These are phyloP conservation scores for Microstegium vimineum DNA, from an alignment of 176 grass and related monocot species.

Conservation along the genomic window DNA sequence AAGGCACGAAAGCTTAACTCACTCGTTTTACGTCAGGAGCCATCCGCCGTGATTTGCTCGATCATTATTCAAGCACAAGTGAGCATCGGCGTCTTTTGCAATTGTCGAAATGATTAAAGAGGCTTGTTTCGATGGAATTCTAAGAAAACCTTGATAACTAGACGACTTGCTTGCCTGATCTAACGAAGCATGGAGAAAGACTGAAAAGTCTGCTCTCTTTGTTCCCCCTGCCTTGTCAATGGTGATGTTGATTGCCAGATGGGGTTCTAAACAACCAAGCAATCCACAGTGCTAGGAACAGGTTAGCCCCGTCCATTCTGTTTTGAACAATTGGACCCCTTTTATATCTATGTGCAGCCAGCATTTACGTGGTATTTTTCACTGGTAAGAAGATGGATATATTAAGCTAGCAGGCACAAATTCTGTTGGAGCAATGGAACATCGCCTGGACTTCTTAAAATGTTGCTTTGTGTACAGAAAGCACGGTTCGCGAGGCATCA, in stretches of 20 bases:
- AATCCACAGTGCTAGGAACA: not conserved
- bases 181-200: not conserved
- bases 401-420: too few relatives aligned
- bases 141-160: not conserved
- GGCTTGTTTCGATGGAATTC: not conserved
- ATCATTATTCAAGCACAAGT: not conserved
- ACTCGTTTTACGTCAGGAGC: slow-evolving; percentile 2
- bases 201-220: not conserved
- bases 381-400: not conserved
- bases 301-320: not conserved
- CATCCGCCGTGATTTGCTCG: not conserved
- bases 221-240: not conserved
- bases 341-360: not conserved
- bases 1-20: not conserved
- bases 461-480: not conserved
- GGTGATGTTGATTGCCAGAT: not conserved
- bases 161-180: not conserved
- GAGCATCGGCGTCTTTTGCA: not conserved
- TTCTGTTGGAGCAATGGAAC: not conserved
- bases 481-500: not conserved
- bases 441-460: not conserved
- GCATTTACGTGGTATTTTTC: not conserved
- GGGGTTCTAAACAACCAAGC: not conserved
- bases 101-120: not conserved
- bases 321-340: not conserved